Evolutionary conservation across 2,329 filamentous ascomycete species (phyloP).

Genomic region (Verticillium zaregamsianum): DNA sequence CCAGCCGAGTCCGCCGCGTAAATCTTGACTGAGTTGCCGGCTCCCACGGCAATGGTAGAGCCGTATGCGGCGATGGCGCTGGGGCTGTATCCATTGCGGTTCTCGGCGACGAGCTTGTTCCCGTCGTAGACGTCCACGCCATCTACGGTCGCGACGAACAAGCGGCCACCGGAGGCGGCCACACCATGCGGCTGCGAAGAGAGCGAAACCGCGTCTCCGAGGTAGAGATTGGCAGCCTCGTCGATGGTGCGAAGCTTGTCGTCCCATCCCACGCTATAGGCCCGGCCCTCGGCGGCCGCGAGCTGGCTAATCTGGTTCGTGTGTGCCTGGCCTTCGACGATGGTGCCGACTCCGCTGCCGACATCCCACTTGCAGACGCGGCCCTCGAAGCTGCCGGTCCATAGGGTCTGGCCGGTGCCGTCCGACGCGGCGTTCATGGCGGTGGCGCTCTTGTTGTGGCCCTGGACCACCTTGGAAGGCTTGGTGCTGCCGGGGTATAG

Average conservation of each 20-base stretch:
- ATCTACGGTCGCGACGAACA: conserved; percentile 54
- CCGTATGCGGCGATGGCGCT: conserved; percentile 68
- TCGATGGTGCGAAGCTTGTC: conserved; percentile 82
- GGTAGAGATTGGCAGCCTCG: conserved; percentile 68
- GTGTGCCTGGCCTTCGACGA: conserved; percentile 76
- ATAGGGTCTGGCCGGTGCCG: conserved; percentile 61
- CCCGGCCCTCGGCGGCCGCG: conserved; percentile 53
- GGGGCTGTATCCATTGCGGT: conserved; percentile 59
- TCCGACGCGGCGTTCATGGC: conserved; percentile 58
- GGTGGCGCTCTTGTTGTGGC: conserved; percentile 90
- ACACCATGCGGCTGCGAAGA: conserved; percentile 78
- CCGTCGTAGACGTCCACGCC: conserved; percentile 52
- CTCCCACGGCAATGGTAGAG: conserved; percentile 69
- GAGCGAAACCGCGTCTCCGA: conserved; percentile 63
- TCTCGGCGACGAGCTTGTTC: conserved; percentile 55
- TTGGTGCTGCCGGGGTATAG: conserved; percentile 66
- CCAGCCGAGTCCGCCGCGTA: conserved; percentile 60
- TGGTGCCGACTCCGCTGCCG: conserved; percentile 60
- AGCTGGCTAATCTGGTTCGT: conserved; percentile 84
- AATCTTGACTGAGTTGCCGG: conserved; percentile 68
- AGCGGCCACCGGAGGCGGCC: conserved; percentile 44
- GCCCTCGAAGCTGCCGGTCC: conserved; percentile 91
- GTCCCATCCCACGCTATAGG: conserved; percentile 93
- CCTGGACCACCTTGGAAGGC: conserved; percentile 70
- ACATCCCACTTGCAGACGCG: conserved; percentile 82